Evolutionary conservation across 768 basidiomycete genomes (phyloP).

Genomic region (Boletus rubropictus): DNA sequence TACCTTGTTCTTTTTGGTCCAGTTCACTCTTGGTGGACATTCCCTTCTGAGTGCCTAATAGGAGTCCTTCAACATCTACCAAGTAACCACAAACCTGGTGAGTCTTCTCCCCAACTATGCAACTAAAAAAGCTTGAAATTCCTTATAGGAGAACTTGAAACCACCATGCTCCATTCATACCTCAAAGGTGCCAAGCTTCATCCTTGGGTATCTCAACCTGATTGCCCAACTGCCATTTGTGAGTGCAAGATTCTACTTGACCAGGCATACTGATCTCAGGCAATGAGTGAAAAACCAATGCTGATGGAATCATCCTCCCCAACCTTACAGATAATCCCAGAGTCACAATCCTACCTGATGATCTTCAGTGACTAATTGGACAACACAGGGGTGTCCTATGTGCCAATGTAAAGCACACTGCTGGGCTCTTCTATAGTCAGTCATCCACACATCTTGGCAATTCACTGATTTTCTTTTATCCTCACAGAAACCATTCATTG

Average conservation of each 20-base stretch:
- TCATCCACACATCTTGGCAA: constrained; percentile 6
- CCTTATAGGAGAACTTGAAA: too few relatives aligned
- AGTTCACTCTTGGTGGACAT: too few relatives aligned
- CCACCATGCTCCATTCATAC: too few relatives aligned
- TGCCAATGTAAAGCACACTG: background rate
- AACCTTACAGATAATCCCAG: background rate
- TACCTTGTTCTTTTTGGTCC: too few relatives aligned
- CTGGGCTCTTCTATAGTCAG: constrained; percentile 1
- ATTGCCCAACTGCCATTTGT: background rate
- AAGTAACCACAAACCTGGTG: too few relatives aligned
- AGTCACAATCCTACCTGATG: background rate
- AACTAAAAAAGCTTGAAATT: too few relatives aligned
- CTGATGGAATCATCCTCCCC: background rate
- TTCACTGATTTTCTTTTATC: constrained; percentile 5
- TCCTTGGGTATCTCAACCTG: too few relatives aligned
- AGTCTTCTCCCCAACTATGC: too few relatives aligned
- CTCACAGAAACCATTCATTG: background rate
- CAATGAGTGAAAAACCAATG: background rate
- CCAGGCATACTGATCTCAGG: constrained; percentile 1
- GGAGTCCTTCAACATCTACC: too few relatives aligned
- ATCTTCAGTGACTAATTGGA: constrained; percentile 1
- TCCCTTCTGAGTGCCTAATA: too few relatives aligned
- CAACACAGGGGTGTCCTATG: background rate
- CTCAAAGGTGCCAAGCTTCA: too few relatives aligned
- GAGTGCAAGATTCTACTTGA: constrained; percentile 21